These are phyloP conservation scores for Lipomyces yarrowii DNA, from an alignment of 1,139 yeast species.

Conservation along the genomic window DNA sequence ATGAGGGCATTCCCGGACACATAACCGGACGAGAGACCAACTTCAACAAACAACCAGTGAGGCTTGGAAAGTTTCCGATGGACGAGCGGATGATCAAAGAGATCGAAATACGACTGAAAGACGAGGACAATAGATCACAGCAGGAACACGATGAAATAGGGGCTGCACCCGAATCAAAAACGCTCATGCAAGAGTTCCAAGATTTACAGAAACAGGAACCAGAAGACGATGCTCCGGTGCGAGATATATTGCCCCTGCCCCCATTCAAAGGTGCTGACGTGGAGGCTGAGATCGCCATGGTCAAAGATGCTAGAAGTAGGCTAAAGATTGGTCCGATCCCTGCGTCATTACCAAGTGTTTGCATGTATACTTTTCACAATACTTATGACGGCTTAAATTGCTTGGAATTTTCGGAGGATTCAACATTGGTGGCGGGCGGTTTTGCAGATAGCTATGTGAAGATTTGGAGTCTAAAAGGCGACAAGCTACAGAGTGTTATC, in stretches of 20 bases:
- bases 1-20: conserved; percentile 67
- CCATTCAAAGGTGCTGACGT: conserved; percentile 78
- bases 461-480: conserved; percentile 91
- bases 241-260: conserved; percentile 82
- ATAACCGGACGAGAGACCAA: conserved; percentile 54
- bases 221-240: conserved; percentile 65
- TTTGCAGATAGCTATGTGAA: conserved; percentile 89
- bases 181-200: conserved; percentile 53
- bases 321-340: conserved; percentile 67
- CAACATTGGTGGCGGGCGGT: conserved; percentile 88
- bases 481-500: conserved; percentile 68
- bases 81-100: conserved; percentile 86
- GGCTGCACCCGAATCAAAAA: conserved; percentile 37
- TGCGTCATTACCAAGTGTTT: conserved; percentile 88
- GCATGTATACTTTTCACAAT: conserved; percentile 98
- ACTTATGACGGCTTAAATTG: conserved; percentile 80
- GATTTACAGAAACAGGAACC: conserved; percentile 45
- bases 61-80: conserved; percentile 79
- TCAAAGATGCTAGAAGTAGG: conserved; percentile 79
- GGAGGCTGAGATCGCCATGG: conserved; percentile 71
- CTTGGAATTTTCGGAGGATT: conserved; percentile 82
- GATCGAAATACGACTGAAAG: conserved; percentile 77
- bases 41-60: conserved; percentile 72
- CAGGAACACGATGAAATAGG: conserved; percentile 61
- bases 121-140: conserved; percentile 64